Base-by-base conservation (phyloP, 805 yeast genomes). In the Pichia scutulata region DNA sequence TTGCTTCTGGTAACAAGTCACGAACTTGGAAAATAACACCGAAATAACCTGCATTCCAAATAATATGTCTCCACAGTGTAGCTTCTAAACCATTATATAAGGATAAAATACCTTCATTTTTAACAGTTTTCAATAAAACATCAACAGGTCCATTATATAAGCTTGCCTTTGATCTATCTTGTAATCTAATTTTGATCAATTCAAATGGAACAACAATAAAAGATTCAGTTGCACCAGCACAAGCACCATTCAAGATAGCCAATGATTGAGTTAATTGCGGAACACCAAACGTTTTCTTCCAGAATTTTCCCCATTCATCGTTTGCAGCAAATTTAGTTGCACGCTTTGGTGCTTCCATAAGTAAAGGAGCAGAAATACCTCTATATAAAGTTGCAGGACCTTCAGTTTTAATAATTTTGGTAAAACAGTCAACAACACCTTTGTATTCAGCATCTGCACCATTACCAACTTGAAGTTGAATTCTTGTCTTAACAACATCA, bases 321-420 rank as follows among this genome's bases (percentile, higher is more conserved):
- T 93, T 93, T 55, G 97, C 96, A 47, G 98, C 97, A 66, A 93
- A 93, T 70, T 93, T 93, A 57, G 96, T 90, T 41, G 99, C 99
- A 74, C 99, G 82, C 76, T 93, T 93, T 57, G 99, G 99, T 14
- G 98, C 99, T 70, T 93, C 99, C 99, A 93, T 93, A 62, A 93
- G 75, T 59, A 93, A 88, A 33, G 99, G 99, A 23, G 99, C 96
- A 28, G 86, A 73, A 61, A 93, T 93, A 57, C 99, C 99, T 65
- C 90, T 82, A 71, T 93, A 93, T 52, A 92, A 77, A 55, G 93
- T 76, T 12, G 84, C 70, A 41, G 81, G 76, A 47, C 99, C 99
- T 69, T 93, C 99, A 58, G 80, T 82, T 60, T 78, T 80, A 60
- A 93, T 77, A 59, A 93, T 92, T 70, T 90, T 89, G 55, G 76